Percentiles rank a stretch among this genome's conserved stretches.
phyloP scores from a whole-genome alignment of 2,329 filamentous ascomycete species.

The Colletotrichum sp. region DNA sequence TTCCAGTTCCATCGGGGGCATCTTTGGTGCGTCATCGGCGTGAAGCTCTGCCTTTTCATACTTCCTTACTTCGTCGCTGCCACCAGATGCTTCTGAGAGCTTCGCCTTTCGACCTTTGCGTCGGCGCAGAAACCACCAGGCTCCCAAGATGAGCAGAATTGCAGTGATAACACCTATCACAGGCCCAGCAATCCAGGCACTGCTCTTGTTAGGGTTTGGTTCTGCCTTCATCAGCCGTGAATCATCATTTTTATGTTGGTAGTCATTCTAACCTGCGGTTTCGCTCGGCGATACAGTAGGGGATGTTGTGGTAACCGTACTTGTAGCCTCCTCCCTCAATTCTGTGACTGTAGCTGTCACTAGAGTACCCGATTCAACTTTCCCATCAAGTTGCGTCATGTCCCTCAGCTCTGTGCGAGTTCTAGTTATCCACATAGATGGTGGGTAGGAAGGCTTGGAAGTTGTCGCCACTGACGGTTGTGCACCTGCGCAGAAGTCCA shows the following conservation, averaged over 20 bases:
- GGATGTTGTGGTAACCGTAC: neutral
- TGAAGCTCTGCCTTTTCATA: neutral
- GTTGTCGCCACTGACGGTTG: too few relatives aligned
- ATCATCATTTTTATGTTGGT: accelerated
- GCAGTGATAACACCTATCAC: neutral
- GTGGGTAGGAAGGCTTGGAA: too few relatives aligned
- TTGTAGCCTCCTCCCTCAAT: neutral
- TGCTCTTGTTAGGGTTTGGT: neutral
- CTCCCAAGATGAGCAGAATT: neutral
- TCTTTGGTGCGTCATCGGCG: neutral
- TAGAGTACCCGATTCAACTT: too few relatives aligned
- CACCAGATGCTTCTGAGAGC: neutral
- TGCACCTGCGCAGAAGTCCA: too few relatives aligned
- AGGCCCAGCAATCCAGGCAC: neutral
- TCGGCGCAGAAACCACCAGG: neutral
- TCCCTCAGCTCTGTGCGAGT: too few relatives aligned
- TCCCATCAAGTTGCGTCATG: too few relatives aligned
- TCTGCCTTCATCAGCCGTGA: neutral
- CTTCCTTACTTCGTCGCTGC: neutral
- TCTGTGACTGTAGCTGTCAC: neutral
- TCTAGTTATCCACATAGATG: too few relatives aligned
- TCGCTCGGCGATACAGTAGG: neutral
- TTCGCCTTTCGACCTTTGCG: neutral
- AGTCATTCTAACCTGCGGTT: neutral
- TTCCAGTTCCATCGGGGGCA: neutral